Evolutionary conservation across 225 moss, liverwort and hornwort species (phyloP).

Genomic region (Pseudoscleropodium purum): DNA sequence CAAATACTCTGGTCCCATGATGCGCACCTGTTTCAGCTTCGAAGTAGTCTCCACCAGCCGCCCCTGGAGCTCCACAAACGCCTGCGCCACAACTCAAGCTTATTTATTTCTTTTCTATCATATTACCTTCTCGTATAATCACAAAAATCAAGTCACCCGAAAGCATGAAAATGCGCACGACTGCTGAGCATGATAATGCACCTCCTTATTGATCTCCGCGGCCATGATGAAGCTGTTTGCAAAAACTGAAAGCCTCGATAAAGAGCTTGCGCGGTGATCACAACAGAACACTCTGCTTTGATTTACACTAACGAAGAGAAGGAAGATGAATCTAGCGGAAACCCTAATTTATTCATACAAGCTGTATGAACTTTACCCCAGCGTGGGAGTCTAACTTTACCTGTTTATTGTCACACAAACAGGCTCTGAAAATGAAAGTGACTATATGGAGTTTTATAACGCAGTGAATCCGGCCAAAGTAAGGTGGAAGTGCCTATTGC

Average conservation of each 20-base stretch:
- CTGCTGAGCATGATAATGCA: neutral
- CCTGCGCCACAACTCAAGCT: conserved; percentile 30
- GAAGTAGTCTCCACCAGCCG: conserved; percentile 87
- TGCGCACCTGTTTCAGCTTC: conserved; percentile 79
- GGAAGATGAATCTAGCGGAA: neutral
- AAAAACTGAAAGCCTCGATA: neutral
- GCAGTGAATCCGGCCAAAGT: neutral
- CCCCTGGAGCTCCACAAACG: conserved; percentile 95
- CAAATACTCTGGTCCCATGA: neutral
- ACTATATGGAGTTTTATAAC: neutral
- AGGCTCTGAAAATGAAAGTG: neutral
- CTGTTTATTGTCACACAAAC: neutral
- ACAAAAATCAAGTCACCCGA: neutral
- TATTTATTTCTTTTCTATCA: neutral
- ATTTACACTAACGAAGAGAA: neutral
- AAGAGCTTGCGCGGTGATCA: neutral
- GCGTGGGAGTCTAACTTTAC: neutral
- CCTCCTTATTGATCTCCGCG: conserved; percentile 55
- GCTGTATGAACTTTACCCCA: neutral
- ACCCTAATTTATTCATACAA: neutral
- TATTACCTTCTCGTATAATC: neutral
- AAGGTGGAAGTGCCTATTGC: neutral
- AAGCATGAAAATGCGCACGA: neutral
- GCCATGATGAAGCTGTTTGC: conserved; percentile 28
- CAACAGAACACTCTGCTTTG: neutral